Evolutionary conservation across 352 stramenopile genomes (phyloP).

Genomic region (Pythium biforme): DNA sequence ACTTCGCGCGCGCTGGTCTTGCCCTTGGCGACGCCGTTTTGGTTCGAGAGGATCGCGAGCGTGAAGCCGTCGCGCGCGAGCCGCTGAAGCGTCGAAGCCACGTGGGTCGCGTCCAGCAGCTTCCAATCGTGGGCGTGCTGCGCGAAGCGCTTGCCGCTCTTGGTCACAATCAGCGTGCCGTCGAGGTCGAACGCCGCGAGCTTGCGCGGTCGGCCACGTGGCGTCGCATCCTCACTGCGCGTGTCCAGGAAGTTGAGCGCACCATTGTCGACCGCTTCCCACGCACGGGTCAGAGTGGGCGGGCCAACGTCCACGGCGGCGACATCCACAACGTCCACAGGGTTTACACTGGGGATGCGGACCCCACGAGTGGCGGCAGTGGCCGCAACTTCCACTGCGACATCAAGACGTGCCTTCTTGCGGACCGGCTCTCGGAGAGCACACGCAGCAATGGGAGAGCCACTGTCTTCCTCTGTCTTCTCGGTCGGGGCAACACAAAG

Average conservation of each 20-base stretch:
- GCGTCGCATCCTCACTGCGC: constrained; percentile 15
- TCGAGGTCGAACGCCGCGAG: constrained; percentile 85
- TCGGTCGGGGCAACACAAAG: constrained; percentile 33
- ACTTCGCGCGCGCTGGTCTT: constrained; percentile 59
- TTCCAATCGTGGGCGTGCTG: constrained; percentile 73
- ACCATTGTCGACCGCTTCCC: constrained; percentile 36
- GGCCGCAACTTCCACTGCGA: neutral
- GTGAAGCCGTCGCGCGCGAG: constrained; percentile 48
- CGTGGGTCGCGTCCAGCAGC: constrained; percentile 59
- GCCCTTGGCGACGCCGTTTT: constrained; percentile 80
- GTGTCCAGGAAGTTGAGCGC: constrained; percentile 59
- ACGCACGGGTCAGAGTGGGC: constrained; percentile 30
- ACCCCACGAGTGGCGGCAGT: too few species aligned
- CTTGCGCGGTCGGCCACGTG: constrained; percentile 22
- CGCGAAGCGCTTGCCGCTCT: constrained; percentile 82
- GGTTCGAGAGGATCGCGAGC: constrained; percentile 81
- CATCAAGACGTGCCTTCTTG: constrained; percentile 11
- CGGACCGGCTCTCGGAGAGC: constrained; percentile 14
- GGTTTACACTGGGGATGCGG: too few species aligned
- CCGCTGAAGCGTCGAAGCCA: constrained; percentile 47
- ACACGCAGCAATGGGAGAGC: too few species aligned
- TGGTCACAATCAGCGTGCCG: constrained; percentile 79
- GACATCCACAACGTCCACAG: too few species aligned
- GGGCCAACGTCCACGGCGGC: neutral
- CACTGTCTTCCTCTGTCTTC: constrained; percentile 10